A percentile compares a stretch with the other conserved stretches of the same genome.
These are phyloP conservation scores for Mortierella sp. DNA, from an alignment of 371 early-diverging fungal species.

Conservation along the genomic window DNA sequence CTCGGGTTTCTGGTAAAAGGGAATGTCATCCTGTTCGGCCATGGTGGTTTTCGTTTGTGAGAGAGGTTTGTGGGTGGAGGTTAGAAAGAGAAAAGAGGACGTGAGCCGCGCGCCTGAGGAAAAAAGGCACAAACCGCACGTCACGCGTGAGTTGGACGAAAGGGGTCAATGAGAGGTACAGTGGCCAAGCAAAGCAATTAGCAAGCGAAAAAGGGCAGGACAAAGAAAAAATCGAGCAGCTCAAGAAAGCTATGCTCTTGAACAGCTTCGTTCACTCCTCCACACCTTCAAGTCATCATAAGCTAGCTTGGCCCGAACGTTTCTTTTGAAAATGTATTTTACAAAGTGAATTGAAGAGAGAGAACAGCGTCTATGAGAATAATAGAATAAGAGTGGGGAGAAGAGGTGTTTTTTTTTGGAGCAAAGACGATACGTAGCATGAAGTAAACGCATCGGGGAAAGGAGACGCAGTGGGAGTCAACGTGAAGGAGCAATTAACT, in stretches of 20 bases:
- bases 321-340: constrained; percentile 5
- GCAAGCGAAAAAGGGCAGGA: too few relatives aligned
- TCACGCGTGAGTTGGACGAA: background rate
- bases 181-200: background rate
- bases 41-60: background rate
- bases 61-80: background rate
- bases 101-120: background rate
- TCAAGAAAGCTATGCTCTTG: background rate
- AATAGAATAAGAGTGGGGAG: background rate
- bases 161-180: background rate
- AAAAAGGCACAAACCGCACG: background rate
- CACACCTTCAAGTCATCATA: background rate
- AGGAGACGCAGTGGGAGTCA: background rate
- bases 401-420: background rate
- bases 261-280: background rate
- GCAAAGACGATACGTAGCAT: background rate
- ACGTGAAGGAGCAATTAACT: background rate
- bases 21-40: constrained; percentile 23
- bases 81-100: background rate
- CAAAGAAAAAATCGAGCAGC: background rate
- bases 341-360: background rate
- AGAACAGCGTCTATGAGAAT: background rate
- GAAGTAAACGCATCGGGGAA: background rate
- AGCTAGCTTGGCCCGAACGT: background rate
- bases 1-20: constrained; percentile 52